A percentile compares a stretch with the other conserved stretches of the same genome.
These are phyloP conservation scores for Mytilinidion resinicola DNA, from an alignment of 495 filamentous ascomycete genomes.

Conservation along the genomic window DNA sequence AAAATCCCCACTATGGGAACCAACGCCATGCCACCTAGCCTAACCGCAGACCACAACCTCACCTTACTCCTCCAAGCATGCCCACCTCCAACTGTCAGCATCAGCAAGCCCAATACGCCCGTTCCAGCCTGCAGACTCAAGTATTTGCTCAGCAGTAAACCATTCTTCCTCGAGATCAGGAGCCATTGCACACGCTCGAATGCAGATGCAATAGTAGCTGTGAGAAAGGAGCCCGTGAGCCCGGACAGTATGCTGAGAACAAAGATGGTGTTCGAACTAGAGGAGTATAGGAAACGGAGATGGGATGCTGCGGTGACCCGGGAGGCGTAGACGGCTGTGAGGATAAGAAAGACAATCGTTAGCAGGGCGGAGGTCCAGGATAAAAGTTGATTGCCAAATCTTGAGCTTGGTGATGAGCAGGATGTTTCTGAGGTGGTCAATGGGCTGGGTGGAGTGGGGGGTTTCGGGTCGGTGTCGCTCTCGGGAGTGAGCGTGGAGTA, in stretches of 20 bases:
- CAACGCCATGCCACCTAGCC: neutral
- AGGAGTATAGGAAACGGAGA: conserved; percentile 1
- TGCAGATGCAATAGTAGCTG: neutral
- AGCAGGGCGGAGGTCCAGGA: neutral
- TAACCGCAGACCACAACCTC: neutral
- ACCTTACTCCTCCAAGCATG: neutral
- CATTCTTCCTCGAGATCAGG: neutral
- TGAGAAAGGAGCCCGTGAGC: neutral
- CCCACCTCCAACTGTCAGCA: neutral
- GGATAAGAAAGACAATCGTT: neutral
- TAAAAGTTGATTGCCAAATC: too few relatives aligned
- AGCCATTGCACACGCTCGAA: conserved; percentile 4
- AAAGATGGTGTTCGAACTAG: conserved; percentile 3
- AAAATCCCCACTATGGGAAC: conserved; percentile 1
- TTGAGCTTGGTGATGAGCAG: too few relatives aligned
- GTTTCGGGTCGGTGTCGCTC: too few relatives aligned
- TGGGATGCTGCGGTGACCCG: neutral
- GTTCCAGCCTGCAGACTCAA: conserved; percentile 5
- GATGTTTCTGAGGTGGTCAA: too few relatives aligned
- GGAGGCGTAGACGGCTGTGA: conserved; percentile 3
- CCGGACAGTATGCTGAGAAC: conserved; percentile 4
- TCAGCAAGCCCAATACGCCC: neutral
- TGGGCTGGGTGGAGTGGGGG: too few relatives aligned
- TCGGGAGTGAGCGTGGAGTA: too few relatives aligned
- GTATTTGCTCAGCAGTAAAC: neutral